These are phyloP conservation scores for Alliaria petiolata DNA, from an alignment of 345 rosid genomes.

Conservation along the genomic window DNA sequence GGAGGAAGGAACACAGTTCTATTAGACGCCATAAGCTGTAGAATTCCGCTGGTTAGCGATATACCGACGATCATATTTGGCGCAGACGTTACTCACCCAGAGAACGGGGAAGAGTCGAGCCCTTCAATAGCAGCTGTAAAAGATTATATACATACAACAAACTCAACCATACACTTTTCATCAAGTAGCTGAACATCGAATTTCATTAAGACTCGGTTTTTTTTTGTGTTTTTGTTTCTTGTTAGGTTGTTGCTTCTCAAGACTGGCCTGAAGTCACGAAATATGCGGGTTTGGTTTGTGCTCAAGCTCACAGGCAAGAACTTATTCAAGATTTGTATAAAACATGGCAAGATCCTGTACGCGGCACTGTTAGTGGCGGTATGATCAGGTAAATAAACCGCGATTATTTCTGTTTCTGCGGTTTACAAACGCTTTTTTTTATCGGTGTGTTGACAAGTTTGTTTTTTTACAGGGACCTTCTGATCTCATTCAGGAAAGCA, in stretches of 20 bases:
- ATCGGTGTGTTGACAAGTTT: not conserved
- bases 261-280: constrained; percentile 99
- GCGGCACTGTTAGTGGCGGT: constrained; percentile 94
- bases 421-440: not conserved
- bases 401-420: not conserved
- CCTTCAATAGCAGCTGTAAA: constrained; percentile 98
- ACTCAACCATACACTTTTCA: not conserved
- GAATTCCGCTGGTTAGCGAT: constrained; percentile 94
- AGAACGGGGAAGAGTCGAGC: constrained; percentile 98
- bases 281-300: constrained; percentile 96
- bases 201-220: not conserved
- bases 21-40: constrained; percentile 93
- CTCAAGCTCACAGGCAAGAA: constrained; percentile 99
- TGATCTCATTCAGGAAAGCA: constrained; percentile 91
- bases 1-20: constrained; percentile 99
- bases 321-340: constrained; percentile 96
- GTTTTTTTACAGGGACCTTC: constrained; percentile 66
- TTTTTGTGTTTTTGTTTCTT: not conserved
- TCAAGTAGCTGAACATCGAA: not conserved
- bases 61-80: constrained; percentile 98
- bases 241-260: constrained; percentile 96
- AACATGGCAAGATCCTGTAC: constrained; percentile 99
- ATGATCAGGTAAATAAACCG: constrained; percentile 71
- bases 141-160: not conserved
- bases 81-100: constrained; percentile 98